phyloP scores from a whole-genome alignment of 2,329 filamentous ascomycete species.

The Aspergillus alliaceus region DNA sequence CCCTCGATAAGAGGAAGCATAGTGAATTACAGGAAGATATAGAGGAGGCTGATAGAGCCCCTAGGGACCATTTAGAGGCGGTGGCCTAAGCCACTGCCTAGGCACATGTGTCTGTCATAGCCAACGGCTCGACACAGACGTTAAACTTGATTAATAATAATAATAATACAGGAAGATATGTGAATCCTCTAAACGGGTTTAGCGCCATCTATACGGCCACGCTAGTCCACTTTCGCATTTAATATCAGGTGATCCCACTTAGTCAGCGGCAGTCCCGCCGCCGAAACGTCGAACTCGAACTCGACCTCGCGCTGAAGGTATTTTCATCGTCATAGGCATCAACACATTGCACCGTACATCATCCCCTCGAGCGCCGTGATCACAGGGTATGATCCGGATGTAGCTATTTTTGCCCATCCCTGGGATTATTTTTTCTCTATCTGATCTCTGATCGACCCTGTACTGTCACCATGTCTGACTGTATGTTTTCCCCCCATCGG shows the following conservation, averaged over 20 bases:
- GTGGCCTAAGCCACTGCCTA: no score
- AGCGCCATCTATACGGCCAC: no score
- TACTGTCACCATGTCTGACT: constrained; percentile 44
- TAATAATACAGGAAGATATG: no score
- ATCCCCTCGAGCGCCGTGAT: constrained; percentile 27
- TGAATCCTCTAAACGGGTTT: not conserved
- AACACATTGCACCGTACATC: constrained; percentile 16
- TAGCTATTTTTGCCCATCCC: constrained; percentile 30
- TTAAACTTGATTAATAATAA: no score
- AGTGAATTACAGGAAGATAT: not conserved
- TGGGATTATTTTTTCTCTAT: constrained; percentile 27
- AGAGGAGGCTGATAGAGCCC: no score
- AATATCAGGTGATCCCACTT: not conserved
- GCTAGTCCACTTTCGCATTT: not conserved
- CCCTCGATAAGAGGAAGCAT: not conserved
- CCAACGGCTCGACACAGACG: no score
- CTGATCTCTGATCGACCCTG: constrained; percentile 24
- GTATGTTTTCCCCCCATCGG: constrained; percentile 29
- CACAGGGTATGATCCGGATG: constrained; percentile 36
- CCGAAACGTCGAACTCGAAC: constrained; percentile 13
- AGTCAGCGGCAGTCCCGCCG: not conserved
- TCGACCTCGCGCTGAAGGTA: constrained; percentile 19
- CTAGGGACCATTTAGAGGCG: no score
- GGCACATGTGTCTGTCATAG: no score
- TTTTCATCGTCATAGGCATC: constrained; percentile 19